Percentiles rank a stretch among this genome's conserved stretches.
These are phyloP conservation scores for Cladosporium cucumerinum DNA, from an alignment of 2,329 filamentous ascomycete species.

Conservation along the genomic window DNA sequence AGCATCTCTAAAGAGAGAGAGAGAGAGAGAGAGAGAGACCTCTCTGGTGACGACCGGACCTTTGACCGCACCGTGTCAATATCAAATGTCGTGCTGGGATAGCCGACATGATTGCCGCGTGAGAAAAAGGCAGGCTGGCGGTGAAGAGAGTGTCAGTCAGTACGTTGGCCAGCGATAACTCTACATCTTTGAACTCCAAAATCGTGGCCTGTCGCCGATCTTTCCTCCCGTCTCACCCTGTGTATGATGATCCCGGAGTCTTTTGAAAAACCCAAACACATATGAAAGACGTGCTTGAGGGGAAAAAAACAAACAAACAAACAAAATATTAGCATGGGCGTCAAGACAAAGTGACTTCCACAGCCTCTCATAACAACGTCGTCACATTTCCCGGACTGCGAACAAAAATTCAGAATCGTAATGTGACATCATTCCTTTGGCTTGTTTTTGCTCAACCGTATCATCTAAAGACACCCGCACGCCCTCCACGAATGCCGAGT, in stretches of 20 bases:
- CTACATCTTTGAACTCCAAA: not conserved
- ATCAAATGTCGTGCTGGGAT: not conserved
- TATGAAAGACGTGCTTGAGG: not conserved
- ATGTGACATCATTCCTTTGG: not conserved
- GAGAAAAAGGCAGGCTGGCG: not conserved
- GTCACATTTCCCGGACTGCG: no score
- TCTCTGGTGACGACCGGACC: not conserved
- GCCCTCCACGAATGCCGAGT: not conserved
- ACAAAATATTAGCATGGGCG: not conserved
- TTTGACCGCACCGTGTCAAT: not conserved
- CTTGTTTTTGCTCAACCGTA: not conserved
- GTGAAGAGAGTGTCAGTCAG: not conserved
- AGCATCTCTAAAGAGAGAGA: not conserved
- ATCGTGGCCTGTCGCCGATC: not conserved
- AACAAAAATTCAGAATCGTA: not conserved
- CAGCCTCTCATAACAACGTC: not conserved
- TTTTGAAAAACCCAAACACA: no score
- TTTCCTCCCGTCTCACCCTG: not conserved
- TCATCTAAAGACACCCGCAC: not conserved
- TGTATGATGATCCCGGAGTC: no score
- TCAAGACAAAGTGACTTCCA: not conserved
- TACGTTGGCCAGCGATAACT: not conserved
- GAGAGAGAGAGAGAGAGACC: no score
- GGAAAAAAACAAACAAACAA: no score
- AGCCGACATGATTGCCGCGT: not conserved